These are phyloP conservation scores for Mitragyna speciosa DNA, from an alignment of 257 asterid species.

Conservation along the genomic window DNA sequence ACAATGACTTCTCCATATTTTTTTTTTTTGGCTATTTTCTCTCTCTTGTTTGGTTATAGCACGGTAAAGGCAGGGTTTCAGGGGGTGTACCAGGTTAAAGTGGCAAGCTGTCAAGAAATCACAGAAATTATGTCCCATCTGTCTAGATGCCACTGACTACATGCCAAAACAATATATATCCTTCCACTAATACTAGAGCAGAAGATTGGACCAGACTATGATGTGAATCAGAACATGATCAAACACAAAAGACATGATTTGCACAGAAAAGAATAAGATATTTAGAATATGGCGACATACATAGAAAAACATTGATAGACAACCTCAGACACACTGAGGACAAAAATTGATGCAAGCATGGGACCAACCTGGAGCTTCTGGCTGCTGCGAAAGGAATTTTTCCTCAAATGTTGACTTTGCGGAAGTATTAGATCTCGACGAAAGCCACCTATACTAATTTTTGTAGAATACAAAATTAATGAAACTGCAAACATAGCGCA, in stretches of 20 bases:
- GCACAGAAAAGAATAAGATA: background rate
- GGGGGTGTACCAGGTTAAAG: background rate
- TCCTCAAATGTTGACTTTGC: slow-evolving; percentile 85
- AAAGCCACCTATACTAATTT: slow-evolving; percentile 96
- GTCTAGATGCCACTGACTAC: background rate
- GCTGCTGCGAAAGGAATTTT: slow-evolving; percentile 88
- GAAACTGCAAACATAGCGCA: slow-evolving; percentile 15
- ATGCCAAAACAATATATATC: background rate
- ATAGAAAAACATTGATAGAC: slow-evolving; percentile 2
- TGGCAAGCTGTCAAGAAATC: background rate
- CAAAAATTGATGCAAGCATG: slow-evolving; percentile 1
- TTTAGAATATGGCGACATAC: background rate
- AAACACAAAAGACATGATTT: background rate
- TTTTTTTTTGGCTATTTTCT: background rate
- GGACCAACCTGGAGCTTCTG: slow-evolving; percentile 75
- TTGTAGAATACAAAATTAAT: slow-evolving; percentile 40
- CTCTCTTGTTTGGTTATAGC: background rate
- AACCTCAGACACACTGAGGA: slow-evolving; percentile 7
- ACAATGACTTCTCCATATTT: too few relatives aligned
- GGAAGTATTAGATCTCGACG: slow-evolving; percentile 71
- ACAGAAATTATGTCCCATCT: background rate
- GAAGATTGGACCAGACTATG: background rate
- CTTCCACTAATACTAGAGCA: background rate
- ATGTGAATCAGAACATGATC: background rate
- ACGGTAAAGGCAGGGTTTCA: too few relatives aligned